A percentile compares a stretch with the other conserved stretches of the same genome.
Conservation (phyloP, 768 basidiomycete genomes). For the Hydnum rufescens region DNA sequence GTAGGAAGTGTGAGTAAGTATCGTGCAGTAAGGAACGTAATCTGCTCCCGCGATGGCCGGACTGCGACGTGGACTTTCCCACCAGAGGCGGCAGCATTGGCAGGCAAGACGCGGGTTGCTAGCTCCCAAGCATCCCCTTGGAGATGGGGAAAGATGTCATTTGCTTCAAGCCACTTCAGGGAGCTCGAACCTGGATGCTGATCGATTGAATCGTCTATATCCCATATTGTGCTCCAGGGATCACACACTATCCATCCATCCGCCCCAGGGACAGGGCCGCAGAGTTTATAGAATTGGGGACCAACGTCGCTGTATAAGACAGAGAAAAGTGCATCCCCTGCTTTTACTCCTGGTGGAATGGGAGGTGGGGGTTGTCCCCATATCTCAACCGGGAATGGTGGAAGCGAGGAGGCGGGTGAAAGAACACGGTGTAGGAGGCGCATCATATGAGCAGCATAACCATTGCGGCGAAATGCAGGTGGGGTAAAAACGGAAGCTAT, state of each 20-base stretch:
- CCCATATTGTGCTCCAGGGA: slow-evolving; percentile 24
- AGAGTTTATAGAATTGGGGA: slow-evolving; percentile 23
- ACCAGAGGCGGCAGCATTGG: neutral
- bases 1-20: neutral
- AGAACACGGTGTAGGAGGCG: slow-evolving; percentile 38
- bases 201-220: slow-evolving; percentile 2
- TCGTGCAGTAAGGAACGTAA: neutral
- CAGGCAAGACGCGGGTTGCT: neutral
- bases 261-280: slow-evolving; percentile 19
- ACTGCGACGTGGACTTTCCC: neutral
- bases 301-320: slow-evolving; percentile 37
- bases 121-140: neutral
- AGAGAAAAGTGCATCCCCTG: slow-evolving; percentile 28
- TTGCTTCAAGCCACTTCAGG: neutral
- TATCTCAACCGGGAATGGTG: slow-evolving; percentile 19
- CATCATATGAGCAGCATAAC: slow-evolving; percentile 44
- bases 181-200: neutral
- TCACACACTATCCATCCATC: slow-evolving; percentile 28
- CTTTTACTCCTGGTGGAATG: slow-evolving; percentile 12
- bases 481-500: slow-evolving; percentile 1
- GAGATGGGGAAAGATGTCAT: neutral
- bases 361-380: slow-evolving; percentile 27
- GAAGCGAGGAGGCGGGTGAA: slow-evolving; percentile 19
- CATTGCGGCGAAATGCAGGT: neutral
- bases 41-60: neutral